Evolutionary conservation across 2,329 filamentous ascomycete genomes (phyloP).

Genomic region (Pseudodiploospora longispora): DNA sequence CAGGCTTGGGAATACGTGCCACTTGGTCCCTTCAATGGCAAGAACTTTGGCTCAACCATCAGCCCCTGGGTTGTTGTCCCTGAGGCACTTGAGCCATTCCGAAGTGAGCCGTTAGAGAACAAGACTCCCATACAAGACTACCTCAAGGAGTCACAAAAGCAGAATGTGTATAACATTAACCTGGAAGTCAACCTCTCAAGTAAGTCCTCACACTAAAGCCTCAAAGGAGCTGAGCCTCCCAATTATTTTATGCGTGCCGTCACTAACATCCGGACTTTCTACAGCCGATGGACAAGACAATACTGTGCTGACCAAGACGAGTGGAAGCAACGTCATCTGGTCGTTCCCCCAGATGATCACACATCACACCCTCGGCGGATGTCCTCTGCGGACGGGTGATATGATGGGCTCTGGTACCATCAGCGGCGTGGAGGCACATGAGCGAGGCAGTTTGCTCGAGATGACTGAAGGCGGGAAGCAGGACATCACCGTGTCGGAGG

Average conservation of each 20-base stretch:
- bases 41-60: slow-evolving; percentile 52
- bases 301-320: slow-evolving; percentile 26
- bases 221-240: too few relatives aligned
- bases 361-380: slow-evolving; percentile 72
- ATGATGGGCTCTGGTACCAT: slow-evolving; percentile 74
- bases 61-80: slow-evolving; percentile 55
- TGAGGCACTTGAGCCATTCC: slow-evolving; percentile 41
- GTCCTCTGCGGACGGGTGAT: slow-evolving; percentile 66
- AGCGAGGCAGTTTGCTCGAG: slow-evolving; percentile 64
- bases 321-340: slow-evolving; percentile 51
- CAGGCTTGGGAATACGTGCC: slow-evolving; percentile 55
- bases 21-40: slow-evolving; percentile 54
- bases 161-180: slow-evolving; percentile 28
- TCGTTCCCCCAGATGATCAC: slow-evolving; percentile 80
- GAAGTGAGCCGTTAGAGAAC: slow-evolving; percentile 21
- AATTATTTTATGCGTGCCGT: too few relatives aligned
- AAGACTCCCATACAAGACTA: slow-evolving; percentile 28
- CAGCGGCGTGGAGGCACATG: slow-evolving; percentile 52
- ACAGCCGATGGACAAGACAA: slow-evolving; percentile 24
- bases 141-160: slow-evolving; percentile 46
- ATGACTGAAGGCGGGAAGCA: slow-evolving; percentile 62
- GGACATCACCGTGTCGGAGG: slow-evolving; percentile 51
- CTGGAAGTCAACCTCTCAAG: slow-evolving; percentile 32
- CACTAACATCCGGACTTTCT: too few relatives aligned
- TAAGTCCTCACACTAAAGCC: slow-evolving; percentile 16